Evolutionary conservation across 2,329 filamentous ascomycete species (phyloP), one percentile per base, ranked within the genome.

Genomic region (Nemania abortiva): DNA sequence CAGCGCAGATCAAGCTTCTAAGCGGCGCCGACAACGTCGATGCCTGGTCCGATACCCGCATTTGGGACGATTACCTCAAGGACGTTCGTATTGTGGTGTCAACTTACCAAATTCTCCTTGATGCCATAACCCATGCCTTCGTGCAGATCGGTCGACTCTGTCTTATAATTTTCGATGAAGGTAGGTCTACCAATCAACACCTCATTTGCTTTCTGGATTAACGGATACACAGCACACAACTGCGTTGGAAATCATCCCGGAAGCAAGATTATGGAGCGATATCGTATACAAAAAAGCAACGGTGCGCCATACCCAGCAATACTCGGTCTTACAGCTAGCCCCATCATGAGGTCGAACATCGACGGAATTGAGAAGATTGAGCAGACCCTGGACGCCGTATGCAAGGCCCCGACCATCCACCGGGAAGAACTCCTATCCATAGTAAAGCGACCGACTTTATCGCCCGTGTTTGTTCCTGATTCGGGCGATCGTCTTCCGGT

Each of bases 121-220:
- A 97, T 79, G 93, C 92, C 2, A 83, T 97, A 49, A 83, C 81
- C 0, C 92, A 96, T 80, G 92, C 86, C 0, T 97, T 97, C 77
- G 86, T 97, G 1, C 83, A 78, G 1, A 86, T 97, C 74, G 77
- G 82, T 0, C 83, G 82, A 2, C 79, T 97, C 24, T 85, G 90
- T 5, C 82, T 97, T 4, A 81, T 97, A 18, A 86, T 97, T 0
- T 92, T 97, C 74, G 94, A 97, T 75, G 94, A 97, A 88, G 92
- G 92, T 91, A 77, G 63, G 81, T 70, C 24, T 50, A 27, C 42
- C 22, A 11, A 10, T 24, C 10, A 22, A 31, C 37, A 7, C 39
- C 7, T 15, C 18, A 52, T n/a, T 15, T 39, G 18, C n/a, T 61
- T 75, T n/a, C 47, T n/a, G 29, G 18, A 70, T 72, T 76, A 60